Percentiles rank a stretch among this genome's conserved stretches.
phyloP scores from a whole-genome alignment of 2,329 filamentous ascomycete genomes.

The Macrophomina tecta region DNA sequence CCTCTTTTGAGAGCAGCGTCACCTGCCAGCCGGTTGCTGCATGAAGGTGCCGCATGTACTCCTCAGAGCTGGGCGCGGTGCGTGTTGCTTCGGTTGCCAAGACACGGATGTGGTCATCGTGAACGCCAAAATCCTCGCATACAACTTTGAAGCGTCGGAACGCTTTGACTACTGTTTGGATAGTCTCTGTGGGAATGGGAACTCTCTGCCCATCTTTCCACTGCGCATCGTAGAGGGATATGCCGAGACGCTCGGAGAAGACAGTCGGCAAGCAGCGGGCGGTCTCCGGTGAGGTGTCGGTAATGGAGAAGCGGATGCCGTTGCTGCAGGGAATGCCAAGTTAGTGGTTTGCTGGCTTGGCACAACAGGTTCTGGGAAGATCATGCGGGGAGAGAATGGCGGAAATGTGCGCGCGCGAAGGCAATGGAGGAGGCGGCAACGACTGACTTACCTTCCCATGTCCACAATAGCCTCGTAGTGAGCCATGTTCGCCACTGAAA shows the following conservation, averaged over 20 bases:
- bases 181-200: conserved; percentile 65
- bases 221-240: conserved; percentile 87
- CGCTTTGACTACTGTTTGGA: conserved; percentile 68
- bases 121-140: conserved; percentile 73
- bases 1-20: conserved; percentile 74
- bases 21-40: conserved; percentile 70
- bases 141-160: conserved; percentile 74
- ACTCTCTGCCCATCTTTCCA: conserved; percentile 49
- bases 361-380: background rate
- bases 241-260: conserved; percentile 77
- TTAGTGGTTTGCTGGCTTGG: background rate
- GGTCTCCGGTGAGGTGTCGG: conserved; percentile 73
- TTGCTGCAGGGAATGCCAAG: conserved; percentile 65
- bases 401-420: too few relatives aligned
- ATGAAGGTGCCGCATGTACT: conserved; percentile 71
- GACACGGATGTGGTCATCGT: conserved; percentile 68
- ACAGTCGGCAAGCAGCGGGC: conserved; percentile 77
- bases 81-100: conserved; percentile 91
- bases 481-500: background rate
- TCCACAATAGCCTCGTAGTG: conserved; percentile 30
- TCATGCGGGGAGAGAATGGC: background rate
- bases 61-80: conserved; percentile 73
- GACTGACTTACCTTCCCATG: conserved; percentile 31
- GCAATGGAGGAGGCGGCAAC: background rate
- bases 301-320: conserved; percentile 91